Evolutionary conservation across 306 rosid species (phyloP), one percentile per base, ranked within the genome.

Genomic region (Acacia crassicarpa): DNA sequence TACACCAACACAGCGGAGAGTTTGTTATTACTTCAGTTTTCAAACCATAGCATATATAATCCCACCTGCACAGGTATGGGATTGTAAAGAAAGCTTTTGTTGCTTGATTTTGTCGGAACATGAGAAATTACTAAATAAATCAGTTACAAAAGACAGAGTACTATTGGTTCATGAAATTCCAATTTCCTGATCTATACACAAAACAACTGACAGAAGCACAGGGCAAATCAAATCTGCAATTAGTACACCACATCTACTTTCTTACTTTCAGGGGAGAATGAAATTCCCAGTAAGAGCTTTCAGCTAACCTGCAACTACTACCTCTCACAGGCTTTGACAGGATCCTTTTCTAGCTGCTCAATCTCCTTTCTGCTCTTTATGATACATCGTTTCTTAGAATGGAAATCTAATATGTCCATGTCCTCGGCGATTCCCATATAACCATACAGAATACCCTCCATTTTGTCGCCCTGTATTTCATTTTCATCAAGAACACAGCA

Each of bases 361-460:
- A 93, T 93, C 76, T 93, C 99, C 88, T 84, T 95, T 82, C 92
- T 92, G 89, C 99, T 93, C 90, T 95, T 93, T 41, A 95, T 77
- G 76, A 80, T 20, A 85, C 91, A 72, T 82, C 85, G 72, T 45
- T 86, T 93, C 90, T 90, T 90, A 44, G 90, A 80, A 51, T 80
- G 86, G 78, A 85, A 89, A 75, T 95, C 97, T 46, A 95, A 89
- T 83, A 83, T 90, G 80, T 90, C 97, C 76, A 93, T 82, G 87
- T 93, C 98, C 65, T 93, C 98, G 9, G 95, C 91, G 74, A 90
- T 89, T 44, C 93, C 99, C 85, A 93, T 81, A 77, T 92, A 93
- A 51, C 99, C 98, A 87, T 80, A 90, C 19, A 95, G 87, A 40
- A 93, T 84, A 59, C 56, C 85, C 85, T 95, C 99, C 53, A 79